These are phyloP conservation scores for Amanita phalloides DNA, from an alignment of 768 basidiomycete species.

Conservation along the genomic window DNA sequence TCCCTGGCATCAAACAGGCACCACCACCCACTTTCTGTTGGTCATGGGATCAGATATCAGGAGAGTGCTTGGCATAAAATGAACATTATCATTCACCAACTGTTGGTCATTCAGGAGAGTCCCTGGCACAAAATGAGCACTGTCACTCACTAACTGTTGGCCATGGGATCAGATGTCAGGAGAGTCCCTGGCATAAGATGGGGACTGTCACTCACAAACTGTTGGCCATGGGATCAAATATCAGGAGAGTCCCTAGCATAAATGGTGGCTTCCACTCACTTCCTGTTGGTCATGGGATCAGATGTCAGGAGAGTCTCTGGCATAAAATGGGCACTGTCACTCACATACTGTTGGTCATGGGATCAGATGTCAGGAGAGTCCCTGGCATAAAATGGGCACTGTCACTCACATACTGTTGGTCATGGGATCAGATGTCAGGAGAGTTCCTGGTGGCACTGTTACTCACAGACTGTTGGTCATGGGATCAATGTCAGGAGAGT, in stretches of 20 bases:
- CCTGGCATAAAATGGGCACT: not conserved
- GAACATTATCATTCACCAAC: too few species aligned
- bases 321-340: not conserved
- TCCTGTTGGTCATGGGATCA: not conserved
- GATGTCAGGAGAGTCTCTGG: not conserved
- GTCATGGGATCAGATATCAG: too few species aligned
- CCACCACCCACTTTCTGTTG: too few species aligned
- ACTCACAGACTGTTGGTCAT: not conserved
- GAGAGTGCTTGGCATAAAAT: too few species aligned
- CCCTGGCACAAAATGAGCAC: not conserved
- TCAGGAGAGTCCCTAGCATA: not conserved
- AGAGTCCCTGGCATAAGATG: not conserved
- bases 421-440: not conserved
- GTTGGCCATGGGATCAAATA: not conserved
- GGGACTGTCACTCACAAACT: not conserved
- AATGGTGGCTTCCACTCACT: not conserved
- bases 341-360: not conserved
- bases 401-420: not conserved
- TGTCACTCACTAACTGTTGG: not conserved
- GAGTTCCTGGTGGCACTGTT: not conserved
- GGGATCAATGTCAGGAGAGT: not conserved
- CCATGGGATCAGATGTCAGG: not conserved
- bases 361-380: not conserved
- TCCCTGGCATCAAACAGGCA: not conserved
- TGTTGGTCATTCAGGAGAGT: too few species aligned